phyloP scores from a whole-genome alignment of 2,329 filamentous ascomycete species.

The Dendrostoma leiphaemia region DNA sequence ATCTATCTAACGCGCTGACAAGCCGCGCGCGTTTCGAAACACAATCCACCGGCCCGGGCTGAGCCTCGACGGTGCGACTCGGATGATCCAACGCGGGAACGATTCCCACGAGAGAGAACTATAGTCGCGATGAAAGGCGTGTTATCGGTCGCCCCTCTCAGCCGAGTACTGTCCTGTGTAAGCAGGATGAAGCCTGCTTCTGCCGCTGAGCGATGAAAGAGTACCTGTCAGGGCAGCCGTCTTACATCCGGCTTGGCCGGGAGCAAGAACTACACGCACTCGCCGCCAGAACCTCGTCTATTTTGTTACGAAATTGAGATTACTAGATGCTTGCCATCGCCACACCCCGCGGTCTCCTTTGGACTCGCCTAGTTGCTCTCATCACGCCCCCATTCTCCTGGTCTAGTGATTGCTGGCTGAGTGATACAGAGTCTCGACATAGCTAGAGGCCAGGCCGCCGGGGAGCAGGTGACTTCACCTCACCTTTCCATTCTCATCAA shows the following conservation, averaged over 20 bases:
- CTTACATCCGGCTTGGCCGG: background rate
- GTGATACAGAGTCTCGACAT: background rate
- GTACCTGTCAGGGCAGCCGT: conserved; percentile 6
- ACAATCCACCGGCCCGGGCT: background rate
- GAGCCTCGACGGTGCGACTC: background rate
- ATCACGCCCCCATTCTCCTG: background rate
- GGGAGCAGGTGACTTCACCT: background rate
- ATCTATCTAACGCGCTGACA: background rate
- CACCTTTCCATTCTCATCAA: background rate
- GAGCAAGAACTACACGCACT: no score
- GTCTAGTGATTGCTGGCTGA: background rate
- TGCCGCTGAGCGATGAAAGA: no score
- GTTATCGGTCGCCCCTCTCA: no score
- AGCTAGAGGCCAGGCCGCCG: no score
- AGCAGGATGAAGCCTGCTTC: background rate
- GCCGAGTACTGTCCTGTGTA: background rate
- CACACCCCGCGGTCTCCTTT: no score
- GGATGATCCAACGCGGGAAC: no score
- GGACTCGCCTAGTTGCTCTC: background rate
- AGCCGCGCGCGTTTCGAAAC: background rate
- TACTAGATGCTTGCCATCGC: no score
- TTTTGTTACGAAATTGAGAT: no score
- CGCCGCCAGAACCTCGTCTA: no score
- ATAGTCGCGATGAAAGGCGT: background rate
- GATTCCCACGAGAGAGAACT: no score